phyloP scores from a whole-genome alignment of 345 rosid species.

The Carallia pectinifolia region DNA sequence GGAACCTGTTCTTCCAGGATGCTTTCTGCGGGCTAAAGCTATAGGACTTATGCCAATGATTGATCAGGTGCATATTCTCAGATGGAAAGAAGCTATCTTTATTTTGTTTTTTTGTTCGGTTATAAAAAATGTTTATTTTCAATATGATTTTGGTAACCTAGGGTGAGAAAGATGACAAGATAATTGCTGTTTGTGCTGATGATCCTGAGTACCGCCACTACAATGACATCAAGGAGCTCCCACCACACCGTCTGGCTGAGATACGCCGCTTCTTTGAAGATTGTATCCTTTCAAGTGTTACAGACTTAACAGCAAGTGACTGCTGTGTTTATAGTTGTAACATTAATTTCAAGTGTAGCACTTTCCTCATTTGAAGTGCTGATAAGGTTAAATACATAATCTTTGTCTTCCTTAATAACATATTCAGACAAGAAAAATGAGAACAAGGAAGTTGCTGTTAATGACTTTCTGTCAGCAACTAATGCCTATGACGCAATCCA shows the following conservation, averaged over 20 bases:
- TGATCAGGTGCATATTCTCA: conserved; percentile 23
- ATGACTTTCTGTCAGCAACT: conserved; percentile 34
- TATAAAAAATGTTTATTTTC: background rate
- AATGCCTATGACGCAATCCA: conserved; percentile 29
- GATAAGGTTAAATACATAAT: background rate
- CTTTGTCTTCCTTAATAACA: conserved; percentile 11
- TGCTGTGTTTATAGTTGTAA: background rate
- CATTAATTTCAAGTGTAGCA: background rate
- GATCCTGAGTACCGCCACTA: conserved; percentile 37
- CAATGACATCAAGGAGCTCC: conserved; percentile 35
- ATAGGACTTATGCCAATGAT: conserved; percentile 38
- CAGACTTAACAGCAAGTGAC: background rate
- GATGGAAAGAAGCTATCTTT: background rate
- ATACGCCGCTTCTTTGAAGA: conserved; percentile 38
- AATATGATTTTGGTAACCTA: background rate
- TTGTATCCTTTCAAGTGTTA: conserved; percentile 26
- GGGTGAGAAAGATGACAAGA: conserved; percentile 41
- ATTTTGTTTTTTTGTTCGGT: background rate
- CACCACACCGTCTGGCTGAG: conserved; percentile 38
- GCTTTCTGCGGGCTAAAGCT: conserved; percentile 39
- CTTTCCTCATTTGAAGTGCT: background rate
- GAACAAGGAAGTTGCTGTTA: conserved; percentile 42
- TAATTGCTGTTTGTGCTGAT: conserved; percentile 38
- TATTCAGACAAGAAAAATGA: conserved; percentile 51
- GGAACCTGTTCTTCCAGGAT: conserved; percentile 38